phyloP scores from a whole-genome alignment of 2,329 filamentous ascomycete genomes.

The Neofusicoccum sp. region DNA sequence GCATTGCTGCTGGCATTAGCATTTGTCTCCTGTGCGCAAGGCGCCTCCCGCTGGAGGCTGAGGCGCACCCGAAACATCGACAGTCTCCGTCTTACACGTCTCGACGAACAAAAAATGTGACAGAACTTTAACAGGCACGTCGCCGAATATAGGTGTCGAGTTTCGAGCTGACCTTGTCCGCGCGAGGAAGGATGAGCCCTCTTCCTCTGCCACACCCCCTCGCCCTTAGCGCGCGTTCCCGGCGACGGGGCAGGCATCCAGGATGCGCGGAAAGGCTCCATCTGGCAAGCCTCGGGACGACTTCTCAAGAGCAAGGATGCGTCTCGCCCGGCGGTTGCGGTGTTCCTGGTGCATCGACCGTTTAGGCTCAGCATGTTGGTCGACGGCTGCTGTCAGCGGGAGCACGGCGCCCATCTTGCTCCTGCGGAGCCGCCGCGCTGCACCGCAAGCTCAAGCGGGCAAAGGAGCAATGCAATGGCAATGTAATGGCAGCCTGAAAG shows the following conservation, averaged over 20 bases:
- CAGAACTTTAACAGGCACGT: constrained; percentile 12
- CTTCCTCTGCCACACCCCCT: constrained; percentile 28
- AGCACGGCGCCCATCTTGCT: not conserved
- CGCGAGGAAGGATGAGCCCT: constrained; percentile 32
- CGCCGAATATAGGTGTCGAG: not conserved
- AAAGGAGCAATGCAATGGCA: not conserved
- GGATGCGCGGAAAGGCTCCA: constrained; percentile 5
- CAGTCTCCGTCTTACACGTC: constrained; percentile 14
- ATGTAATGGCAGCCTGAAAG: constrained; percentile 10
- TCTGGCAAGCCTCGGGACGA: not conserved
- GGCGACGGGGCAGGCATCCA: not conserved
- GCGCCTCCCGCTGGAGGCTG: constrained; percentile 7
- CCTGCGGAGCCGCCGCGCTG: constrained; percentile 11
- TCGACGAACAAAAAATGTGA: constrained; percentile 12
- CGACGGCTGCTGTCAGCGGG: constrained; percentile 4
- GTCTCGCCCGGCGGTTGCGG: not conserved
- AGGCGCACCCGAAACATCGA: constrained; percentile 16
- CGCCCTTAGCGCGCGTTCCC: not conserved
- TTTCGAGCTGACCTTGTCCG: not conserved
- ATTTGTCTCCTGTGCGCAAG: not conserved
- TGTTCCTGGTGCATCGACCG: constrained; percentile 13
- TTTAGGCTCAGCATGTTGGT: not conserved
- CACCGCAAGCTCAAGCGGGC: constrained; percentile 9
- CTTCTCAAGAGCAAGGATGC: not conserved
- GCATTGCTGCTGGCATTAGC: constrained; percentile 2